Conservation (phyloP, 345 rosid genomes). For the Firmiana major region DNA sequence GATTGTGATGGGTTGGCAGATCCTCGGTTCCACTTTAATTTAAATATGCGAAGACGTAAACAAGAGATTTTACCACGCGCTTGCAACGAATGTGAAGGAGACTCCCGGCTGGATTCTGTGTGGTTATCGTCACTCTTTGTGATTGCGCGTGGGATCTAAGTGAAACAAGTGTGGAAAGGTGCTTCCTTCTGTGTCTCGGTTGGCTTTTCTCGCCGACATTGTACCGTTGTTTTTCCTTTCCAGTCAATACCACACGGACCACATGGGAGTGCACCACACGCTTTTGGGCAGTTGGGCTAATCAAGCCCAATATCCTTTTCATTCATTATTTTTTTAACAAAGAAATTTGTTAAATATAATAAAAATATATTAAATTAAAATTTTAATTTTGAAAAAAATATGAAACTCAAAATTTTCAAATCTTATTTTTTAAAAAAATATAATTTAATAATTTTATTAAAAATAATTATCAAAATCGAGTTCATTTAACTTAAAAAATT, state of each 20-base stretch:
- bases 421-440: too few relatives aligned
- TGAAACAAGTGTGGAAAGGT: not conserved
- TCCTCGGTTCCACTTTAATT: not conserved
- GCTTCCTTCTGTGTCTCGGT: conserved; percentile 11
- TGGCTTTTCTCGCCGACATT: conserved; percentile 34
- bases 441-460: too few relatives aligned
- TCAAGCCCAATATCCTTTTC: not conserved
- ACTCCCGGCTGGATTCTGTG: not conserved
- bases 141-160: not conserved
- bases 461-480: too few relatives aligned
- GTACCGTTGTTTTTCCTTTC: not conserved
- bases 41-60: not conserved
- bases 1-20: conserved; percentile 16
- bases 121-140: not conserved
- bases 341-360: not conserved
- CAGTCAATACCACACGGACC: not conserved
- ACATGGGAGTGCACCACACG: not conserved
- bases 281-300: not conserved
- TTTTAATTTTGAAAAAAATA: too few relatives aligned
- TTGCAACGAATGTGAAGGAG: not conserved
- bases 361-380: too few relatives aligned
- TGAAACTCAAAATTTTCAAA: too few relatives aligned
- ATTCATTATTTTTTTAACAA: not conserved
- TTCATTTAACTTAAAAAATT: too few relatives aligned
- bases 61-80: not conserved